Evolutionary conservation across 1,139 yeast species (phyloP).

Genomic region (Taphrina deformans): DNA sequence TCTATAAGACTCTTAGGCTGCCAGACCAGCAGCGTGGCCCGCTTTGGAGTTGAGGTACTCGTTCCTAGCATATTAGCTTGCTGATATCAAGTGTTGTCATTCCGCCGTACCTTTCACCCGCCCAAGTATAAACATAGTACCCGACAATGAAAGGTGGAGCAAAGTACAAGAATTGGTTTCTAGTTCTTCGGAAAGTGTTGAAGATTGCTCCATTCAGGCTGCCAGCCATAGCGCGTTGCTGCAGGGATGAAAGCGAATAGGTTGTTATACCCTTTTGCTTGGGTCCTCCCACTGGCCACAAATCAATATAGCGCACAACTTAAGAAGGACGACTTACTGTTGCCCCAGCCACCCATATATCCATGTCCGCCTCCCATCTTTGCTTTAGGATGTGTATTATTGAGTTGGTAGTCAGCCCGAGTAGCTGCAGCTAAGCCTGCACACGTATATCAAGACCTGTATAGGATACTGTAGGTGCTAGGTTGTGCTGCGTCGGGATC

Average conservation of each 20-base stretch:
- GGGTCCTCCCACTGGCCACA: constrained; percentile 60
- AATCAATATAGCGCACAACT: not conserved
- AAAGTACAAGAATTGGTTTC: constrained; percentile 77
- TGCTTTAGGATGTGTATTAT: not conserved
- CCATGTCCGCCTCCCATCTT: constrained; percentile 38
- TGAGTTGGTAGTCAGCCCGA: not conserved
- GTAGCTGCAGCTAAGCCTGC: not conserved
- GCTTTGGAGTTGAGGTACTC: constrained; percentile 36
- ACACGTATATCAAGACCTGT: not conserved
- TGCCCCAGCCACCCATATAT: constrained; percentile 98
- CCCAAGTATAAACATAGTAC: constrained; percentile 84
- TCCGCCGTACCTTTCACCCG: constrained; percentile 56
- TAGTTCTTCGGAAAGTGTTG: constrained; percentile 93
- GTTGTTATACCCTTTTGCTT: constrained; percentile 78
- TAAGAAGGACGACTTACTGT: constrained; percentile 41
- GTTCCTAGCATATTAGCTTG: constrained; percentile 7
- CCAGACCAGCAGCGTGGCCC: constrained; percentile 30
- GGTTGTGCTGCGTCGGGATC: not conserved
- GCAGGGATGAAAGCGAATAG: constrained; percentile 89
- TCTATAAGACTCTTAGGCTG: not conserved
- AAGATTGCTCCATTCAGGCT: constrained; percentile 80
- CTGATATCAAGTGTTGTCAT: no score
- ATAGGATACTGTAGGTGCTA: not conserved
- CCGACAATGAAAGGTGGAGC: constrained; percentile 74
- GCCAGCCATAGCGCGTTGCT: constrained; percentile 90